Evolutionary conservation across 306 rosid genomes (phyloP), one percentile per base, ranked within the genome.

Genomic region (Corylus heterophylla): DNA sequence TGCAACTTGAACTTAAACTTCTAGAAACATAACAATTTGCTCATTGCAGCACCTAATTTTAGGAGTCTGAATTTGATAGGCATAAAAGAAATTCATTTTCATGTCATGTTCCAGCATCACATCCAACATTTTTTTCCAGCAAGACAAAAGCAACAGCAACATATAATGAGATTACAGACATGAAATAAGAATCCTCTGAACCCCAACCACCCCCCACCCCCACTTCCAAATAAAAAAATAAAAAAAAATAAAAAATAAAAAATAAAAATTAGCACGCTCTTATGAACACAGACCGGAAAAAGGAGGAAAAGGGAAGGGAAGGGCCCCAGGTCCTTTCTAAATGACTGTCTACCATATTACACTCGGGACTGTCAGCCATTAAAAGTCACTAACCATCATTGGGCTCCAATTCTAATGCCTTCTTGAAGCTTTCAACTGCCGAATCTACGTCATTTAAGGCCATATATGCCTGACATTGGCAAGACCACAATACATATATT

Each of bases 401-500:
- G 63, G 91, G 91, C 83, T 88, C 91, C 81, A 88, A 74, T 42
- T 81, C 87, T 59, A 81, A 75, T 50, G 91, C 91, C 78, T 77
- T 88, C 81, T 81, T 83, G 55, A 88, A 88, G 84, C 86, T 81
- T 78, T 88, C 86, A 74, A 81, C 81, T 69, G 89, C 88, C 71
- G 86, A 74, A 83, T 85, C 91, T 25, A 85, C 49, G 79, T 85
- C 88, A 61, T 85, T 81, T 74, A 88, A 83, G 13, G 83, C 81
- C 91, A 88, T 83, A 47, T 80, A 81, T 71, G 82, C 91, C 91
- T 88, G 81, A 74, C 51, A 69, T 71, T 29, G 51, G 63, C 22
- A 52, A 85, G 48, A 29, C 11, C 75, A 79, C 55, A 74, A 76
- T 31, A 69, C 54, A 79, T 8, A 50, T 68, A 77, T 61, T 17